Evolutionary conservation across 2,329 filamentous ascomycete genomes (phyloP).

Genomic region (Pseudogymnoascus sp.): DNA sequence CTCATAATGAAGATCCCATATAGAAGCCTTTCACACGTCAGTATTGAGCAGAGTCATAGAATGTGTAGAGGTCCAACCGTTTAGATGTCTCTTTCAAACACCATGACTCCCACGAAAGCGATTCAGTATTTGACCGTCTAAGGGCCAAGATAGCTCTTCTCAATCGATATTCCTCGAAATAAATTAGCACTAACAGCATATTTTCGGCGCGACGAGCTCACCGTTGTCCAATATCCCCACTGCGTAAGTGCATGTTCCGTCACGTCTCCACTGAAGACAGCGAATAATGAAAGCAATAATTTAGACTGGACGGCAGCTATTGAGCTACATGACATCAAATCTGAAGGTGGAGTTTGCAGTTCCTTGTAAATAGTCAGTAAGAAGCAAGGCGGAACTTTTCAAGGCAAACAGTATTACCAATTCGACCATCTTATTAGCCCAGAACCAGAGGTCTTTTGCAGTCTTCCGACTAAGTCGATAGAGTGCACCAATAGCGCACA

Average conservation of each 20-base stretch:
- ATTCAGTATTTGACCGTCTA: not conserved
- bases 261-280: not conserved
- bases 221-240: not conserved
- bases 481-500: conserved; percentile 31
- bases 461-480: conserved; percentile 28
- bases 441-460: conserved; percentile 20
- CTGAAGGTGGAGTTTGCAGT: not conserved
- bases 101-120: not conserved
- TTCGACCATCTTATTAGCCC: conserved; percentile 10
- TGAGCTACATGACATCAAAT: not conserved
- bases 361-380: not conserved
- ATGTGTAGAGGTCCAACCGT: not conserved
- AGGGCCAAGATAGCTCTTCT: not conserved
- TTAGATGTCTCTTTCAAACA: not conserved
- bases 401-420: not conserved
- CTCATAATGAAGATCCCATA: not conserved
- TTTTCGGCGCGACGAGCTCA: too few species aligned
- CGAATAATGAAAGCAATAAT: not conserved
- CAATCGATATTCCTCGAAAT: too few species aligned
- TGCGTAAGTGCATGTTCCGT: not conserved
- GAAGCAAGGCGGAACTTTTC: not conserved
- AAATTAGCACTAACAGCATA: too few species aligned
- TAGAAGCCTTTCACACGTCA: not conserved
- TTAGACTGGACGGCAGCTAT: not conserved
- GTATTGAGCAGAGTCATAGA: not conserved